Base-by-base conservation (phyloP, 129 eudicot genomes). In the Calendula officinalis region DNA sequence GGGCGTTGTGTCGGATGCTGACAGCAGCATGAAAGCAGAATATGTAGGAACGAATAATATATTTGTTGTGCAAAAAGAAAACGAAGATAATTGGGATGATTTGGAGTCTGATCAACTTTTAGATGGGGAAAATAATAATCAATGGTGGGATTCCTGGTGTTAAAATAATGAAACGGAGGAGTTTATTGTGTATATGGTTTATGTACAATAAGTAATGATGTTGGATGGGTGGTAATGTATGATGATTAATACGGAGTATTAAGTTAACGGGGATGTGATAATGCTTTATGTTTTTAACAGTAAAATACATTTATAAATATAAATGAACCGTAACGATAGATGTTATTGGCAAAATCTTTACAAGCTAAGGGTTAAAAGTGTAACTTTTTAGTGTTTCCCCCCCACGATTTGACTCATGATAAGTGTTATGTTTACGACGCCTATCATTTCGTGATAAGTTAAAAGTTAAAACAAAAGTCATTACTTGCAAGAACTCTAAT, bases 111-210 rank as follows among this genome's bases (percentile, higher is more conserved):
- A 73, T 32, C 79, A 50, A 50, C 62, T 78, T 13, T 66, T 77
- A 56, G 81, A 81, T 37, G 72, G 63, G 11, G 40, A 59, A 46
- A 61, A 50, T 42, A 73, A 79, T 58, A 66, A 39, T 57, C 78
- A 73, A 67, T 87, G 88, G 91, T 87, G 83, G 85, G 90, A 87
- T 39, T 77, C 79, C 34, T 84, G 95, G 95, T 71, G 75, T 73
- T 87, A 69, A 80, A 50, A 3, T 17, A 51, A 3, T 30, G 37
- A 41, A 44, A 10, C 37, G 8, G 5, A 27, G 49, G 48, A 50
- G 49, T 46, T 39, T 9, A 7, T 39, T 57, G 7, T 60, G 68
- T 70, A 62, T 51, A 64, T 53, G 39, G 14, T 30, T 56, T 70
- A 41, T 53, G 68, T 72, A 53, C 32, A 72, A 72, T 71, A 62